Evolutionary conservation across 805 yeast species (phyloP).

Genomic region (Pichia membranifaciens): DNA sequence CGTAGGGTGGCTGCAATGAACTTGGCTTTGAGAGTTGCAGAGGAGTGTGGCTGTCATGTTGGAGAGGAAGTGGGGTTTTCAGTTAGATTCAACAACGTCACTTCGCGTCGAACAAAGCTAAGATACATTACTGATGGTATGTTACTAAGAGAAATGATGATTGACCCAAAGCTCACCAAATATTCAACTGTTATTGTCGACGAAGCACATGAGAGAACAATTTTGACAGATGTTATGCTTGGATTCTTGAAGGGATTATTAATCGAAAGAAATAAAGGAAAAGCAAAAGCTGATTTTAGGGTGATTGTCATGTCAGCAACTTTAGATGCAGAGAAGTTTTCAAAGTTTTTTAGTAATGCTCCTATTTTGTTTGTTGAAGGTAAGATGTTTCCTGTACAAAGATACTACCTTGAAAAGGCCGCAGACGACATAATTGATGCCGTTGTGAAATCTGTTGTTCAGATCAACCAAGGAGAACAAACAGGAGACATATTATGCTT

Average conservation of each 20-base stretch:
- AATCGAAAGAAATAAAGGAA: slow-evolving; percentile 39
- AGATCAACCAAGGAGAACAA: slow-evolving; percentile 71
- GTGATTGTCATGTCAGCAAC: slow-evolving; percentile 96
- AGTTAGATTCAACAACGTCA: slow-evolving; percentile 80
- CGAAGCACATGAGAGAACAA: slow-evolving; percentile 97
- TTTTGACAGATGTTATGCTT: slow-evolving; percentile 80
- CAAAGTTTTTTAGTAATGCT: slow-evolving; percentile 68
- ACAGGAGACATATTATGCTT: slow-evolving; percentile 91
- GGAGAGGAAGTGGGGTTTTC: slow-evolving; percentile 89
- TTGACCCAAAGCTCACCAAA: slow-evolving; percentile 54
- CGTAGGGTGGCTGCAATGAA: slow-evolving; percentile 97
- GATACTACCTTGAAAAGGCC: slow-evolving; percentile 56
- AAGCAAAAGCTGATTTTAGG: slow-evolving; percentile 39
- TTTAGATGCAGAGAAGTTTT: slow-evolving; percentile 81
- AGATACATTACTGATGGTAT: slow-evolving; percentile 96
- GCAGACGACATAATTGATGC: slow-evolving; percentile 83
- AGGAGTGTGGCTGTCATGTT: slow-evolving; percentile 69
- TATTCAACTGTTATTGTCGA: slow-evolving; percentile 81
- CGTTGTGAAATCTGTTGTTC: slow-evolving; percentile 65
- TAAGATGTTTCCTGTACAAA: slow-evolving; percentile 76
- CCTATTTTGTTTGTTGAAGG: slow-evolving; percentile 90
- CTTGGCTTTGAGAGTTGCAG: slow-evolving; percentile 86
- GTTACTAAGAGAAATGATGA: slow-evolving; percentile 86
- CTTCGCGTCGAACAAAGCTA: slow-evolving; percentile 52
- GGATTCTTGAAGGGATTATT: slow-evolving; percentile 78